Percentiles rank a stretch among this genome's conserved stretches.
Evolutionary conservation across 73 alveolate species (phyloP).

Genomic region (Symbiodinium natans): DNA sequence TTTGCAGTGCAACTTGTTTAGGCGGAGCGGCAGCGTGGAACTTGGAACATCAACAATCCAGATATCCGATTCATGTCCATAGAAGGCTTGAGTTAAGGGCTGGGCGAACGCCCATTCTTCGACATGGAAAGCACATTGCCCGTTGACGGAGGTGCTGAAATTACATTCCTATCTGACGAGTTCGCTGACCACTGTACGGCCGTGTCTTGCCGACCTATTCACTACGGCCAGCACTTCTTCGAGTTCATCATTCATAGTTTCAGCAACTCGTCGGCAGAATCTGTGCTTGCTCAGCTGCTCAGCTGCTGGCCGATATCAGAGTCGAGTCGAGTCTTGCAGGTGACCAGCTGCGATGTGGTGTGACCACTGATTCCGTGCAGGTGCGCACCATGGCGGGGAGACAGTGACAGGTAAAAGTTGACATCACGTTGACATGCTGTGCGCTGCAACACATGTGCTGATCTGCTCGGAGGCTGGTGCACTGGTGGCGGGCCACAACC

Average conservation of each 20-base stretch:
- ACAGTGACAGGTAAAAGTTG: background rate
- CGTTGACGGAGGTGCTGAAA: constrained; percentile 9
- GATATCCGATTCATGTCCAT: constrained; percentile 43
- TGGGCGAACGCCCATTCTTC: too few species aligned
- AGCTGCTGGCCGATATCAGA: too few species aligned
- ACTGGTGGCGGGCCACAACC: constrained; percentile 70
- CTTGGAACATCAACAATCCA: constrained; percentile 81
- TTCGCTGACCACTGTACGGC: constrained; percentile 84
- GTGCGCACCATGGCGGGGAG: background rate
- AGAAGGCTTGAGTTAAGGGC: background rate
- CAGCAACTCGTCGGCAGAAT: constrained; percentile 6
- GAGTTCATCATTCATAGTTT: constrained; percentile 49
- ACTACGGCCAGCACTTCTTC: constrained; percentile 71
- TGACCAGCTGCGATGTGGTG: constrained; percentile 57
- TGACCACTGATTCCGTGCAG: constrained; percentile 75
- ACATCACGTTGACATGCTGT: background rate
- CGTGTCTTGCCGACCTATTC: constrained; percentile 35
- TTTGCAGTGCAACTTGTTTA: background rate
- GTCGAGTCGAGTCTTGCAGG: too few species aligned
- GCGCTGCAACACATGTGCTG: background rate
- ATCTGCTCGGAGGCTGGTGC: constrained; percentile 50
- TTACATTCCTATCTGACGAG: constrained; percentile 61
- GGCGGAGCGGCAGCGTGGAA: constrained; percentile 58
- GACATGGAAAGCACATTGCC: background rate
- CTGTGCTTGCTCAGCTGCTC: too few species aligned